Evolutionary conservation across 2,329 filamentous ascomycete species (phyloP).

Genomic region (Scedosporium boydii): DNA sequence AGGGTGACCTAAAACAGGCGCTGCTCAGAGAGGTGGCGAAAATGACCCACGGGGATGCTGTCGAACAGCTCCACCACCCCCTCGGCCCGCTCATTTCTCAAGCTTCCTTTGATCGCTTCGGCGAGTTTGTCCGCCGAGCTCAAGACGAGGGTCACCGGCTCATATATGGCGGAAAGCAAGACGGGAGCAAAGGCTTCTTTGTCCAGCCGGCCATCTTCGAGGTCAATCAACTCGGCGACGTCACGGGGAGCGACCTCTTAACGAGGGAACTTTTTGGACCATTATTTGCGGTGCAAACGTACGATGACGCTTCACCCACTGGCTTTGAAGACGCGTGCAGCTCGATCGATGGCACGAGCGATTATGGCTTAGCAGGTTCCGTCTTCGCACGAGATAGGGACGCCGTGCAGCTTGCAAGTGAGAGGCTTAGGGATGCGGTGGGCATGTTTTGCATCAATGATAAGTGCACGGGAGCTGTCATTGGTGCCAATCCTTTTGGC

Average conservation of each 20-base stretch:
- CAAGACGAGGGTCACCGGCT: background rate
- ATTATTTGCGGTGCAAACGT: background rate
- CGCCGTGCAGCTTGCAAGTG: background rate
- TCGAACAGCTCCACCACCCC: background rate
- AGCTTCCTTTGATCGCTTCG: background rate
- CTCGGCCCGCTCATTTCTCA: background rate
- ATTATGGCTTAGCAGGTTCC: background rate
- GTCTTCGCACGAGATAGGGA: background rate
- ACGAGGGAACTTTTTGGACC: background rate
- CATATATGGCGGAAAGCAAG: background rate
- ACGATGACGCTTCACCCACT: background rate
- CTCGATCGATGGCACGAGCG: background rate
- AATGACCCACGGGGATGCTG: background rate
- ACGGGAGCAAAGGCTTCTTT: background rate
- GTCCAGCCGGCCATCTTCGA: background rate
- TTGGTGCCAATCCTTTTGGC: conserved; percentile 2
- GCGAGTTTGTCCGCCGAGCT: background rate
- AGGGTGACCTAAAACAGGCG: background rate
- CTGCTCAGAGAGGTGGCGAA: background rate
- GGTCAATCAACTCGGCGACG: background rate
- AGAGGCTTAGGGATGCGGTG: conserved; percentile 3
- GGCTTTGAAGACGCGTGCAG: background rate
- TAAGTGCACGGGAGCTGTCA: conserved; percentile 5
- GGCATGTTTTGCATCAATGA: conserved; percentile 3
- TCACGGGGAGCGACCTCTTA: background rate